Base-by-base conservation (phyloP, 768 basidiomycete species). In the Tremella fuciformis region DNA sequence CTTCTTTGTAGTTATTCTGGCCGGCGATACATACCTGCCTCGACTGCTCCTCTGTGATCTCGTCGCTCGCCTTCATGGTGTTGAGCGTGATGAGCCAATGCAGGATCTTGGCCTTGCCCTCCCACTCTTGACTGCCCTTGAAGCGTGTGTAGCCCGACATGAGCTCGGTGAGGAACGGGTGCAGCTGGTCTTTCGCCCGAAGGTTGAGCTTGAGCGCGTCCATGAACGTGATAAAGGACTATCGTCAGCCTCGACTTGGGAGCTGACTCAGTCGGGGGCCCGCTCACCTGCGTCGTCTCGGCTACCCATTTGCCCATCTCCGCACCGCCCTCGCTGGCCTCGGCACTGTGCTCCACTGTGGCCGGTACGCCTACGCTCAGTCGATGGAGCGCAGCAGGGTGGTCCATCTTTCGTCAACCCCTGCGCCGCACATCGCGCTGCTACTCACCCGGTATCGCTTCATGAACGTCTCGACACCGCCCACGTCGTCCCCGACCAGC, bases 161-260 rank as follows among this genome's bases (percentile, higher is more conserved):
- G n/a, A 99, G 84, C 65, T 94, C 96, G 64, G 94, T 91, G 44
- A 98, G 75, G 60, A 96, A 85, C 0, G 93, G 92, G 75, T 98
- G 93, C 1, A 99, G 81, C 69, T 96, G 91, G 70, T 98, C 96
- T 75, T 97, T 99, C 2, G 96, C 94, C n/a, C 91, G 84, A 67
- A 97, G 79, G 9, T 88, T 85, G 50, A 98, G 81, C 71, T 92
- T 93, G 24, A 98, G 81, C 0, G 92, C 94, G 67, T 99, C 96
- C 90, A 98, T 96, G 65, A 98, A 93, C 0, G 94, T 98, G 65
- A 99, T 98, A 63, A 98, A 99, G 75, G 86, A 88, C 91, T 97
- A 40, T 46, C 22, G 15, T 34, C 29, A 34, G 29, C 29, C 29
- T 34, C 6, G 6, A 11, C 29, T 34, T 34, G 29, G 11, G 29